These are phyloP conservation scores for Trichophaea hybrida DNA, from an alignment of 2,329 filamentous ascomycete species.

Conservation along the genomic window DNA sequence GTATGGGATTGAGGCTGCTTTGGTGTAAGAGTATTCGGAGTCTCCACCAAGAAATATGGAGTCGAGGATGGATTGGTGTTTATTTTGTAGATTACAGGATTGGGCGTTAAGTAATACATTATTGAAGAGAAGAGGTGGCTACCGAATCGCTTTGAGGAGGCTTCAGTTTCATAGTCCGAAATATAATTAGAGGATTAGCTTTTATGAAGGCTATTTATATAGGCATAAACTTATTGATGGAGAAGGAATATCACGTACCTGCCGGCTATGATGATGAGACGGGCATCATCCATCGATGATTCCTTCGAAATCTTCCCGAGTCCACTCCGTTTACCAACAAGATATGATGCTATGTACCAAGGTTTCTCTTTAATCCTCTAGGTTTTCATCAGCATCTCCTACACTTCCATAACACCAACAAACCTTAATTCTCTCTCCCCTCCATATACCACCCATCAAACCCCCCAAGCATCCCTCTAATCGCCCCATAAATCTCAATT, in stretches of 20 bases:
- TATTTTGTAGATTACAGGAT: conserved; percentile 28
- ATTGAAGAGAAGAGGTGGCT: conserved; percentile 32
- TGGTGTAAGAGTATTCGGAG: conserved; percentile 29
- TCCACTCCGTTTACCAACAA: not conserved
- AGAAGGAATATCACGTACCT: not conserved
- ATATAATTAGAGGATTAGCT: not conserved
- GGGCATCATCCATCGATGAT: not conserved
- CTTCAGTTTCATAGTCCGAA: not conserved
- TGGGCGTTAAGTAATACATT: conserved; percentile 31
- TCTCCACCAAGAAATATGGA: conserved; percentile 25
- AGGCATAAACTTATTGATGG: too few relatives aligned
- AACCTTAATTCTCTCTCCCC: not conserved
- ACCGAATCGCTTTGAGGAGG: conserved; percentile 30
- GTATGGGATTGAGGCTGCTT: conserved; percentile 42
- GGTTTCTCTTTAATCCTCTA: too few relatives aligned
- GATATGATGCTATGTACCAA: too few relatives aligned
- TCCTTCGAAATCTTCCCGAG: not conserved
- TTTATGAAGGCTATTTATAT: too few relatives aligned
- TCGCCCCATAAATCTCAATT: not conserved
- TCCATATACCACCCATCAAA: not conserved
- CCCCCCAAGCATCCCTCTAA: not conserved
- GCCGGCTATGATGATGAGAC: not conserved
- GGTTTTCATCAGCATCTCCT: not conserved
- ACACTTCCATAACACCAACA: not conserved
- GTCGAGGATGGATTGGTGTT: conserved; percentile 33